Evolutionary conservation across 2,329 filamentous ascomycete genomes (phyloP).

Genomic region (Aspergillus luchuensis): DNA sequence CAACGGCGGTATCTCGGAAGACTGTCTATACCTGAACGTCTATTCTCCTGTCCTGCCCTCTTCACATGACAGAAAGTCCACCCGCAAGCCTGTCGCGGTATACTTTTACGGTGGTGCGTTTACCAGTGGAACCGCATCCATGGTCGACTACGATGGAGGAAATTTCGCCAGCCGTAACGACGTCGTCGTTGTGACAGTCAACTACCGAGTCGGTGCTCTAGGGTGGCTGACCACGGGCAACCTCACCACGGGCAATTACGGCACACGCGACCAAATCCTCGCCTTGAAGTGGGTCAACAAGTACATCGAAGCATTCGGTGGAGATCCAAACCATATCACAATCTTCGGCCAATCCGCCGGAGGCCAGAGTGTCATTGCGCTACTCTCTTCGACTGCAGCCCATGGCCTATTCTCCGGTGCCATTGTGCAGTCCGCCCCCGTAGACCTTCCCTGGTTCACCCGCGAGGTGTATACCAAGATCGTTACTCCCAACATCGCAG

Average conservation of each 20-base stretch:
- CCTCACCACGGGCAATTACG: conserved; percentile 37
- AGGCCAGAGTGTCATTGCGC: conserved; percentile 54
- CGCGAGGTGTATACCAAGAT: conserved; percentile 26
- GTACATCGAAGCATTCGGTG: conserved; percentile 31
- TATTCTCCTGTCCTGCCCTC: conserved; percentile 35
- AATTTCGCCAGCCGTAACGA: conserved; percentile 41
- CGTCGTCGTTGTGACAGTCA: conserved; percentile 38
- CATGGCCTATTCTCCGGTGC: conserved; percentile 32
- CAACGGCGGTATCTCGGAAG: conserved; percentile 30
- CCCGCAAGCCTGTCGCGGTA: conserved; percentile 28
- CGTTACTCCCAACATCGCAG: conserved; percentile 23
- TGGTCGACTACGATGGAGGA: conserved; percentile 37
- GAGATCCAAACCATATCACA: conserved; percentile 35
- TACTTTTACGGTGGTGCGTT: conserved; percentile 40
- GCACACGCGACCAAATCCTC: conserved; percentile 36
- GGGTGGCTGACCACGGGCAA: conserved; percentile 39
- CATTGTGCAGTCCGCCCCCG: conserved; percentile 29
- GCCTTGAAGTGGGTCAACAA: conserved; percentile 32
- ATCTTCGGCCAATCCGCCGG: conserved; percentile 42
- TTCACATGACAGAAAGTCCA: conserved; percentile 6
- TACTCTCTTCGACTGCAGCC: conserved; percentile 29
- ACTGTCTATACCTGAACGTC: conserved; percentile 41
- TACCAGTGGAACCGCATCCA: conserved; percentile 29
- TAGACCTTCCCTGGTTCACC: conserved; percentile 32
- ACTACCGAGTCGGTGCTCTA: conserved; percentile 37